Evolutionary conservation across 495 filamentous ascomycete genomes (phyloP).

Genomic region (Acidomyces sp.): DNA sequence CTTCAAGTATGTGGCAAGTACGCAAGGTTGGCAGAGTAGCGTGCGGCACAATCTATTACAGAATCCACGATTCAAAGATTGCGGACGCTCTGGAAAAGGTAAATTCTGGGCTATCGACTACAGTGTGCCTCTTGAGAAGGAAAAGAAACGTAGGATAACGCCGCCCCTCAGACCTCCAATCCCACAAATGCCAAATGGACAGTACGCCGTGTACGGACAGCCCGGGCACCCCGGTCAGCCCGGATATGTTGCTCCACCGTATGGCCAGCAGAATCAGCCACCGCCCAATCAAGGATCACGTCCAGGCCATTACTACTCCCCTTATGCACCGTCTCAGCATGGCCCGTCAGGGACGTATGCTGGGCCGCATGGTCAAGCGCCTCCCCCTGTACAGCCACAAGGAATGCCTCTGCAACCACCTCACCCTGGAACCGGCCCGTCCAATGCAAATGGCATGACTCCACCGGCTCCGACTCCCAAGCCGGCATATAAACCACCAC

Average conservation of each 20-base stretch:
- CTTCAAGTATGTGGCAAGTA: conserved; percentile 67
- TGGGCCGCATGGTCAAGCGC: too few relatives aligned
- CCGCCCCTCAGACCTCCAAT: conserved; percentile 21
- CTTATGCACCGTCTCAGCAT: conserved; percentile 2
- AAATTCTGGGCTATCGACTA: conserved; percentile 28
- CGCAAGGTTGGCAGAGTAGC: conserved; percentile 92
- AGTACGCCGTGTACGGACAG: background rate
- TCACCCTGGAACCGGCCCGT: too few relatives aligned
- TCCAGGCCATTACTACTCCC: background rate
- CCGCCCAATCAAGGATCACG: background rate
- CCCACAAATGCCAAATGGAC: background rate
- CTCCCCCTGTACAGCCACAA: too few relatives aligned
- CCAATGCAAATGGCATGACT: too few relatives aligned
- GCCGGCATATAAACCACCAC: too few relatives aligned
- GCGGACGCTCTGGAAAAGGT: conserved; percentile 41
- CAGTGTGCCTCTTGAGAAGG: conserved; percentile 26
- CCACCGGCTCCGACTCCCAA: too few relatives aligned
- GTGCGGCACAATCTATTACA: conserved; percentile 91
- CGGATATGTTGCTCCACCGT: conserved; percentile 1
- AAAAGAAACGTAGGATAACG: conserved; percentile 23
- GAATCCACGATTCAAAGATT: conserved; percentile 75
- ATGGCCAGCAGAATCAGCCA: background rate
- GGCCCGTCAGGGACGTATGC: too few relatives aligned
- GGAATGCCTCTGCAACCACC: too few relatives aligned
- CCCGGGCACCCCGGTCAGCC: background rate